Base-by-base conservation (phyloP, 2,329 filamentous ascomycete genomes). In the Hypoxylon sp. region DNA sequence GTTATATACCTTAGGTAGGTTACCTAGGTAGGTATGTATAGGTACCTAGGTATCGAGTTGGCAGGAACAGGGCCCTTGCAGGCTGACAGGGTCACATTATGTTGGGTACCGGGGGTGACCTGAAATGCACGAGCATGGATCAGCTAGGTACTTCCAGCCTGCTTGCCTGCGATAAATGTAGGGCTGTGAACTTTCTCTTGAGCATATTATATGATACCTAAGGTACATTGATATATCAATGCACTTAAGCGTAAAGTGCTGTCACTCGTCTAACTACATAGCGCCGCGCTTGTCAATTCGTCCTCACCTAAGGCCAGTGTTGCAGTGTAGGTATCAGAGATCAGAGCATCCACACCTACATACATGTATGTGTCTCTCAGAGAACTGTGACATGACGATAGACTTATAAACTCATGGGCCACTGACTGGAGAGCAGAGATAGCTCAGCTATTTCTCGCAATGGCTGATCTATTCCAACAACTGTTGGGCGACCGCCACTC, bases 391-490 rank as follows among this genome's bases (percentile, higher is more conserved):
- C 10, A 46, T n/a, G 13, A 20, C 43, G 15, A 24, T 7, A 26
- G 20, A 46, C 10, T 10, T 30, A 8, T 30, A 30, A 30, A 34
- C 30, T 13, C 1, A 37, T 37, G 32, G 15, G 13, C 32, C 13
- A n/a, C 32, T n/a, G 13, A 37, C 13, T 34, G 32, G 13, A 34
- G 13, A 13, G 30, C 11, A 22, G 7, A 22, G 41, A 5, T 22
- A 20, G 20, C 22, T 22, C 13, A 47, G 6, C 28, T 30, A 20
- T 34, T 34, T 22, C 20, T 22, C n/a, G 46, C 6, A 57, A 91
- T 91, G 88, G 83, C 87, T 47, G 91, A 94, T 74, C 82, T 91
- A 15, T 82, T 96, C 39, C 89, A 92, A 72, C 92, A 95, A 60
- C 82, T 95, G 43, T 83, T 95, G 44, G 67, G 75, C 69, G 65